Evolutionary conservation across 805 yeast genomes (phyloP), one percentile per base, ranked within the genome.

Genomic region (Wickerhamomyces canadensis): DNA sequence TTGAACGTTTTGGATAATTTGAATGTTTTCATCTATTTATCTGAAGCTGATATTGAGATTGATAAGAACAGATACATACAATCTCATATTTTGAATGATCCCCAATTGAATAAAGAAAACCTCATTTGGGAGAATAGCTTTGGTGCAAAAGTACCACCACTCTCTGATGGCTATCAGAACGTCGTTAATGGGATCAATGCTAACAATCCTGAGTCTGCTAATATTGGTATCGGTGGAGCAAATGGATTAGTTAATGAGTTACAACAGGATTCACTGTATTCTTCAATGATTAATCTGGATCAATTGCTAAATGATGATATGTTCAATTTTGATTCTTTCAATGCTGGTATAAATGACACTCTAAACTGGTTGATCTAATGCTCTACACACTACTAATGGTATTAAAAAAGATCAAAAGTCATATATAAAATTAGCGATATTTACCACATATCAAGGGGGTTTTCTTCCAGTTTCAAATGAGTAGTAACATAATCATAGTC

Each of bases 61-160:
- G 32, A 41, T 23, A 19, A 29, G 3, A 13, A 16, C 4, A 30
- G 37, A 5, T 10, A 44, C 9, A 14, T 27, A 15, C 21, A 28
- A 0, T 37, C 40, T 24, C 17, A 19, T 3, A 42, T 54, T 1
- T 33, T 52, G n/a, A 26, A 36, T 1, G 53, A 49, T 26, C 25
- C 25, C 2, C 36, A 34, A 3, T 36, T 45, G n/a, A 33, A 47
- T 8, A 26, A 40, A 10, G 48, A 45, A 3, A 29, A 35, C 17
- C n/a, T 47, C 21, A 47, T 53, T 10, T 51, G 55, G 56, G 50
- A 49, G 19, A 50, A 43, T 13, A 38, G 47, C 3, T 45, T 27
- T 17, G 16, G 23, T 21, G 23, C 10, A 7, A 21, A 21, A 21
- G n/a, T n/a, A n/a, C n/a, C n/a, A n/a, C n/a, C n/a, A n/a, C n/a